Conservation (phyloP, 2,329 filamentous ascomycete genomes). For the Calonectria pteridis region DNA sequence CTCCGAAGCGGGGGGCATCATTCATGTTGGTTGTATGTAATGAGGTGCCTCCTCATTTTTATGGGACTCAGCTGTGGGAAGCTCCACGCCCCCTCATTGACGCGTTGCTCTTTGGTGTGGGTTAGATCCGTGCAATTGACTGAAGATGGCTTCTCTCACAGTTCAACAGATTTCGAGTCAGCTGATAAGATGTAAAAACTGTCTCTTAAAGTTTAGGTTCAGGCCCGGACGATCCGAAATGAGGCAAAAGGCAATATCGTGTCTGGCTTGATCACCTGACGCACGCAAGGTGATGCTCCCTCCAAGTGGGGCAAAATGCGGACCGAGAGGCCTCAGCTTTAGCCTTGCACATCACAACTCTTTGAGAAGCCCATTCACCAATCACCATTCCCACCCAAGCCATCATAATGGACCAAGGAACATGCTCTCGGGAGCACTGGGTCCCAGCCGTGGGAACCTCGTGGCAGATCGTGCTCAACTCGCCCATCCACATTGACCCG, state of each 20-base stretch:
- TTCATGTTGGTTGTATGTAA: not conserved
- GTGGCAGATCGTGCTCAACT: constrained; percentile 18
- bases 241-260: not conserved
- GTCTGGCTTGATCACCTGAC: not conserved
- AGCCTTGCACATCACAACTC: not conserved
- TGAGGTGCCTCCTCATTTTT: not conserved
- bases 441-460: constrained; percentile 12
- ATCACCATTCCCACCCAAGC: not conserved
- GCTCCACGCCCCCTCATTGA: not conserved
- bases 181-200: not conserved
- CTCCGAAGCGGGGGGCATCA: not conserved
- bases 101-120: not conserved
- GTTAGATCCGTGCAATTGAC: not conserved
- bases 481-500: not conserved
- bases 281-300: not conserved
- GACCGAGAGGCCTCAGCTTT: not conserved
- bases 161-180: not conserved
- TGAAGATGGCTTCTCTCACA: not conserved
- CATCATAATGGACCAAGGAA: not conserved
- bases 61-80: not conserved
- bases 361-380: not conserved
- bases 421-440: not conserved
- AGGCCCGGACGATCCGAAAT: not conserved
- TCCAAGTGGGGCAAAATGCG: not conserved
- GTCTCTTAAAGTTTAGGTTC: not conserved